phyloP scores from a whole-genome alignment of 805 yeast genomes.

The Lipomyces mesembrius region DNA sequence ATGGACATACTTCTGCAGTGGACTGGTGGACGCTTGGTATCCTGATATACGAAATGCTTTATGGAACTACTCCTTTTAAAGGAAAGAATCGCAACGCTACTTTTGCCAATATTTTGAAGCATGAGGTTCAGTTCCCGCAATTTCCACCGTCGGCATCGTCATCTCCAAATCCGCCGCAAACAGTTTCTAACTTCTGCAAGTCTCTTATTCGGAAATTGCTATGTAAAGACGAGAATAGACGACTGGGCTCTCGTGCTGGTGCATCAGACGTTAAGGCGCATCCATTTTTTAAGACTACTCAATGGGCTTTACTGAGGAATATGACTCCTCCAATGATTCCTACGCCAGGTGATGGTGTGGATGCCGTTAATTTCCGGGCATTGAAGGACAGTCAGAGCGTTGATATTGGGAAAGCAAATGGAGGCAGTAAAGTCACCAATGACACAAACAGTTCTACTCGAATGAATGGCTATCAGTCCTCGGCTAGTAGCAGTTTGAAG shows the following conservation, averaged over 20 bases:
- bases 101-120: constrained; percentile 81
- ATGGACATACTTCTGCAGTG: constrained; percentile 96
- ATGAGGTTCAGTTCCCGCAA: constrained; percentile 73
- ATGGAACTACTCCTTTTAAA: constrained; percentile 95
- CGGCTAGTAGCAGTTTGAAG: constrained; percentile 1
- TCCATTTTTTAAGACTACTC: constrained; percentile 85
- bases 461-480: not conserved
- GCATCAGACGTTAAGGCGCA: constrained; percentile 94
- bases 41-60: constrained; percentile 89
- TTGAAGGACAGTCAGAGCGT: constrained; percentile 44
- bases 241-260: constrained; percentile 91
- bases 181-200: constrained; percentile 75
- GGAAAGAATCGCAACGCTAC: constrained; percentile 88
- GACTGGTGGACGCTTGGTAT: constrained; percentile 99
- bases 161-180: constrained; percentile 46
- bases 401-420: constrained; percentile 41
- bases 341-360: constrained; percentile 62
- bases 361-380: constrained; percentile 47
- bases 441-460: not conserved
- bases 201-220: constrained; percentile 77
- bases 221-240: constrained; percentile 83
- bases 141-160: constrained; percentile 31
- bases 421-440: constrained; percentile 11
- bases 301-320: constrained; percentile 93
- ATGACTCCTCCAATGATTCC: constrained; percentile 97